These are phyloP conservation scores for Gloeophyllum trabeum DNA, from an alignment of 768 basidiomycete genomes.

Conservation along the genomic window DNA sequence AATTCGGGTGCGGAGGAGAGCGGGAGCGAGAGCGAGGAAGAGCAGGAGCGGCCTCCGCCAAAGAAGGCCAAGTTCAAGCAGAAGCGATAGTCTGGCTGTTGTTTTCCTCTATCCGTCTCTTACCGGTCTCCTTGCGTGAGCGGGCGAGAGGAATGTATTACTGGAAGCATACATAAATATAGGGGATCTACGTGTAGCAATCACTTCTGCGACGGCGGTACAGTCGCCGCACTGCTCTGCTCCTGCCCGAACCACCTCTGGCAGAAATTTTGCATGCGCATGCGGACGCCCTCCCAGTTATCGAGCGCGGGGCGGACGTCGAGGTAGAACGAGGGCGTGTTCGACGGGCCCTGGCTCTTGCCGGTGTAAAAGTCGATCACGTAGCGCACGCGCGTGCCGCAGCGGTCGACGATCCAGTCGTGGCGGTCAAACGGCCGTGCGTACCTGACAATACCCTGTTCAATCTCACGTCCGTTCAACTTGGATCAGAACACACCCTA, in stretches of 20 bases:
- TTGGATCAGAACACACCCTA: constrained; percentile 53
- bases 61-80: constrained; percentile 45
- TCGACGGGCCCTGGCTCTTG: constrained; percentile 31
- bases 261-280: constrained; percentile 60
- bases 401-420: constrained; percentile 94
- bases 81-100: constrained; percentile 29
- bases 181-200: too few relatives aligned
- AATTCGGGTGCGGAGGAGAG: constrained; percentile 25
- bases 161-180: too few relatives aligned
- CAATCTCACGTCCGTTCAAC: constrained; percentile 1
- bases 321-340: constrained; percentile 77
- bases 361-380: constrained; percentile 99
- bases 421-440: constrained; percentile 94
- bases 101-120: too few relatives aligned
- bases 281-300: constrained; percentile 85
- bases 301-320: constrained; percentile 93
- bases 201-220: neutral
- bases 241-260: constrained; percentile 18
- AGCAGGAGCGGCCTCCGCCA: constrained; percentile 26
- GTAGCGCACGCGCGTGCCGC: constrained; percentile 82
- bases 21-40: constrained; percentile 27
- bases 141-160: too few relatives aligned
- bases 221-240: neutral
- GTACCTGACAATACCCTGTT: constrained; percentile 44
- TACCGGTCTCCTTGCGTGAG: too few relatives aligned